A percentile compares a stretch with the other conserved stretches of the same genome.
These are phyloP conservation scores for Cystofilobasidium macerans DNA, from an alignment of 768 basidiomycete species.

Conservation along the genomic window DNA sequence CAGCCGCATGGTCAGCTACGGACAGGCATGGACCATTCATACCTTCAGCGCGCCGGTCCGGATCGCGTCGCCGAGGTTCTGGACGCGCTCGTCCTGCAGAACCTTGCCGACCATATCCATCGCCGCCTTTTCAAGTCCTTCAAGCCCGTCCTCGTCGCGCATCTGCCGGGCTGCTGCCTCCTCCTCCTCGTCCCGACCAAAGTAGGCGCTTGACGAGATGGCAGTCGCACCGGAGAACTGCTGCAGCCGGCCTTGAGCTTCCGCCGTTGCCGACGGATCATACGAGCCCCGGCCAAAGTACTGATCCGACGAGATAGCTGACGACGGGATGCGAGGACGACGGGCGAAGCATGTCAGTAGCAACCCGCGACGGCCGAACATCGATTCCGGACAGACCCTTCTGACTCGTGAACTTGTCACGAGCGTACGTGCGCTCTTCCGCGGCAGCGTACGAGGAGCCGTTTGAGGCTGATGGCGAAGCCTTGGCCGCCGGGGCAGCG, in stretches of 20 bases:
- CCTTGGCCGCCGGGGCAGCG: constrained; percentile 51
- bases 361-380: neutral
- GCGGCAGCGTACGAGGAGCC: constrained; percentile 29
- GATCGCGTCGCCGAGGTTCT: constrained; percentile 68
- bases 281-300: constrained; percentile 85
- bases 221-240: constrained; percentile 82
- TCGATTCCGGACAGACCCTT: constrained; percentile 46
- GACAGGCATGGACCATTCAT: constrained; percentile 29
- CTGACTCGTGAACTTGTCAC: constrained; percentile 81
- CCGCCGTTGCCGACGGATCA: constrained; percentile 56
- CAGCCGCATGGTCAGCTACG: constrained; percentile 14
- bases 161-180: constrained; percentile 51
- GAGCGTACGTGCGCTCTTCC: constrained; percentile 52
- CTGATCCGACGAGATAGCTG: constrained; percentile 92
- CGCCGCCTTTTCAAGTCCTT: constrained; percentile 54
- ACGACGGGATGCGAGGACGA: neutral
- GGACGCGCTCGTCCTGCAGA: constrained; percentile 74
- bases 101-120: constrained; percentile 64
- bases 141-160: constrained; percentile 49
- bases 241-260: constrained; percentile 71
- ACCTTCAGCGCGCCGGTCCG: constrained; percentile 74
- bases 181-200: constrained; percentile 67
- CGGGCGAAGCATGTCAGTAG: neutral
- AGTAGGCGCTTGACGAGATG: constrained; percentile 93
- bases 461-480: constrained; percentile 41